Base-by-base conservation (phyloP, 108 stramenopile genomes). In the Conticribra guillardii region DNA sequence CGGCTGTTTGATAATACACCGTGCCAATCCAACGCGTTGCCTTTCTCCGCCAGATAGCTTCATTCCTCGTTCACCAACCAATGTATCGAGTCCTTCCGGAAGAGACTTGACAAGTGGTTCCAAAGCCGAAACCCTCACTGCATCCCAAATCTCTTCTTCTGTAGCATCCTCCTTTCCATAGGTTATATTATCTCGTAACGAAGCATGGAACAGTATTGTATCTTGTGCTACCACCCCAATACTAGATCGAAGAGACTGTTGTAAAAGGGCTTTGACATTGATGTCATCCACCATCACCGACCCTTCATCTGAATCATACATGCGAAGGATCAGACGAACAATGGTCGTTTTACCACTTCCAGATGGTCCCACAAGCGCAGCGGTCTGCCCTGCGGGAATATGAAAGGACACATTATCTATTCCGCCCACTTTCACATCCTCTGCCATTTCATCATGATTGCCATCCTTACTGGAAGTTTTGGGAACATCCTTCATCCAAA, bases 151-250 rank as follows among this genome's bases (percentile, higher is more conserved):
- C 57, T 89, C 88, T 27, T 74, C 84, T 23, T 79, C 77, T 22
- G 82, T 78, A 3, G 86, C 86, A 28, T 81, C 69, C 49, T 80
- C 60, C 33, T 64, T 62, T 19, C 86, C 87, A 52, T 91, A 91
- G 17, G 24, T 51, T 45, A 94, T 89, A 29, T 89, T 88, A 33
- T 87, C 86, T 0, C 71, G 60, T 11, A 92, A 63, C 2, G 89
- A 88, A 14, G 82, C 90, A 34, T 87, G 85, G 60, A 94, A 92
- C 5, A 94, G 81, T 7, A 90, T 80, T 14, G 90, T 87, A 59
- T 94, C 93, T 78, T 94, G 93, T 9, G 89, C 85, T 3, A 94
- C 90, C 18, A 94, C 87, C 0, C 85, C 89, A 33, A 92, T 87
- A 16, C 67, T 76, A 2, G 56, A 32, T 16, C 90, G 73, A 8